Evolutionary conservation across 495 filamentous ascomycete species (phyloP), one percentile per base, ranked within the genome.

Genomic region (Daldinia childiae): DNA sequence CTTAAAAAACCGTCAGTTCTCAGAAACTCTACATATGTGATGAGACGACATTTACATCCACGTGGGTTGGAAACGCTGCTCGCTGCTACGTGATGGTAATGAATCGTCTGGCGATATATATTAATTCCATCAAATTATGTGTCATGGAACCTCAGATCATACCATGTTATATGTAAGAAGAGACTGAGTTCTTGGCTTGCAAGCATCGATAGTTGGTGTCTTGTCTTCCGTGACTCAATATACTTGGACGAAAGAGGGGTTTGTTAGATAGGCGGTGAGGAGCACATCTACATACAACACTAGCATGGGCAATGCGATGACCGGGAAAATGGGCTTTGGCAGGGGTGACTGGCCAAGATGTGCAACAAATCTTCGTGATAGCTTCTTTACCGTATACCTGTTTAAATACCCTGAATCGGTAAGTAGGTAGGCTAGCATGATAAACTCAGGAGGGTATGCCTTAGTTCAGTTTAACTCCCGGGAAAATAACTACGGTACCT

Each of bases 281-380:
- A 63, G 17, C 15, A 24, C 14, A 48, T 48, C n/a, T 45, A 45
- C 39, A 17, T 56, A 7, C 19, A 52, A 34, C 26, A 39, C 29
- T 21, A 43, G 61, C 29, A 63, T 30, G 48, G 21, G 4, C 30
- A 56, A 56, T 66, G 41, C 61, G 34, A 64, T 48, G 30, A 50
- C 65, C 70, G 60, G 65, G 57, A 62, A 73, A 73, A 73, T 51
- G 59, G 64, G 59, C 54, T 38, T 21, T 59, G n/a, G 59, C 24
- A 27, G 41, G 41, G 39, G 61, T n/a, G 60, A 48, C 27, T 57
- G 7, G 50, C 56, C 57, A 64, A 62, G 55, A 52, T 62, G 51
- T 4, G 39, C 39, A 43, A 43, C 4, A 43, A 43, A 19, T 43
- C n/a, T 43, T 43, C 39, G 17, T 19, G 17, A 43, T 45, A 17